A percentile compares a stretch with the other conserved stretches of the same genome.
Conservation (phyloP, 2,329 filamentous ascomycete species). For the Colletotrichum tanaceti region DNA sequence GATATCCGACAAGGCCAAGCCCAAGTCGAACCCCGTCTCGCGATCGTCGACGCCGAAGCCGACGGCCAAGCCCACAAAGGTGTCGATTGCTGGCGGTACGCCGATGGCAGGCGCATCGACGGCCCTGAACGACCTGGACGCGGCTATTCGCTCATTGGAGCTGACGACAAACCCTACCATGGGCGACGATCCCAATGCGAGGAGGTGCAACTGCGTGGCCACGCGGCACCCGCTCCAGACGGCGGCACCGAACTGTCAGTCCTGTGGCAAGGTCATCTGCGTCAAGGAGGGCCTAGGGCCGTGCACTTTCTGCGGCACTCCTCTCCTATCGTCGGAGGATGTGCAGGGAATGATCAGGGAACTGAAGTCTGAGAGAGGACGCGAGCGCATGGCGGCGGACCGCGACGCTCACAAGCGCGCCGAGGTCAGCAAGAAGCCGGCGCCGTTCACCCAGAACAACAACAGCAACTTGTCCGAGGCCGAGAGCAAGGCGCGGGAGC, state of each 20-base stretch:
- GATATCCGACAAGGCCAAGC: slow-evolving; percentile 80
- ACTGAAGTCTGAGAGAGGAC: slow-evolving; percentile 85
- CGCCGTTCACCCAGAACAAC: slow-evolving; percentile 67
- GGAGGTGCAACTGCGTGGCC: slow-evolving; percentile 89
- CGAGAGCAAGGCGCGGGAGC: slow-evolving; percentile 76
- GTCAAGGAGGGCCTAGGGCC: slow-evolving; percentile 93
- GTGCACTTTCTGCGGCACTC: slow-evolving; percentile 87
- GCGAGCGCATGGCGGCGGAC: slow-evolving; percentile 86
- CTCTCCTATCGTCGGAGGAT: slow-evolving; percentile 78
- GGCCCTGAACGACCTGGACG: slow-evolving; percentile 76
- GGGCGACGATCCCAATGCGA: slow-evolving; percentile 64
- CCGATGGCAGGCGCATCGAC: slow-evolving; percentile 86
- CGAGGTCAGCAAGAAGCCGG: slow-evolving; percentile 71
- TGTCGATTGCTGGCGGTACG: slow-evolving; percentile 79
- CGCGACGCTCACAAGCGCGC: slow-evolving; percentile 75
- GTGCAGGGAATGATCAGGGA: slow-evolving; percentile 87
- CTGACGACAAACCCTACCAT: slow-evolving; percentile 89
- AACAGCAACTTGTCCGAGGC: slow-evolving; percentile 65
- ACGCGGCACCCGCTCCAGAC: slow-evolving; percentile 86
- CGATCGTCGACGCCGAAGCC: slow-evolving; percentile 68
- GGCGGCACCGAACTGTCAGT: slow-evolving; percentile 93
- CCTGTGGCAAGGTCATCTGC: slow-evolving; percentile 95
- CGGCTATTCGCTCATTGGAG: slow-evolving; percentile 89
- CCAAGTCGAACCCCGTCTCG: slow-evolving; percentile 64
- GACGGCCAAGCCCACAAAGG: slow-evolving; percentile 62